A percentile compares a stretch with the other conserved stretches of the same genome.
These are phyloP conservation scores for Cucumis variabilis DNA, from an alignment of 331 rosid genomes.

Conservation along the genomic window DNA sequence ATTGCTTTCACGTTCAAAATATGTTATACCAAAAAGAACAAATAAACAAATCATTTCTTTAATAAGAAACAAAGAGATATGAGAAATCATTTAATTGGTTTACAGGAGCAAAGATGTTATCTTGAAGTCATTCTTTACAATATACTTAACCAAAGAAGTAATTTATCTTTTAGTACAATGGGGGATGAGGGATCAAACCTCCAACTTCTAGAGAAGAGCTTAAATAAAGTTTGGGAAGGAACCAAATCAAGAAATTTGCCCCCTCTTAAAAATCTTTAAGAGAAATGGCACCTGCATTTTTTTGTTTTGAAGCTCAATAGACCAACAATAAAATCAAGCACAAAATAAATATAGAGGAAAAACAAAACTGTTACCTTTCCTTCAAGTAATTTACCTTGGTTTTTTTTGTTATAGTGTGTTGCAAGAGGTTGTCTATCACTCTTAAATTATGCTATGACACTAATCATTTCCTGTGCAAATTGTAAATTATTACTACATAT, in stretches of 20 bases:
- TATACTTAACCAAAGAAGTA: not conserved
- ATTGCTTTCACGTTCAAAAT: not conserved
- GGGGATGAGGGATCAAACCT: too few relatives aligned
- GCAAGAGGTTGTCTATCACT: constrained; percentile 83
- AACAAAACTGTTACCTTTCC: constrained; percentile 69
- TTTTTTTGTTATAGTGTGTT: constrained; percentile 43
- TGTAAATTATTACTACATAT: not conserved
- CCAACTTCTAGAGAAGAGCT: not conserved
- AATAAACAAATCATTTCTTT: not conserved
- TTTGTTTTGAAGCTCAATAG: constrained; percentile 4
- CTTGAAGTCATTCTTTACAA: not conserved
- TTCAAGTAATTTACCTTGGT: constrained; percentile 40
- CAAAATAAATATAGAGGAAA: constrained; percentile 9
- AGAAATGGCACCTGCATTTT: not conserved
- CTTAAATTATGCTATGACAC: constrained; percentile 84
- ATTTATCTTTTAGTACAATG: not conserved
- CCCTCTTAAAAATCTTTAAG: not conserved
- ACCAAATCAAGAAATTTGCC: not conserved
- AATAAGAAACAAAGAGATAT: not conserved
- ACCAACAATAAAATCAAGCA: constrained; percentile 14
- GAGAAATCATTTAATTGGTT: not conserved
- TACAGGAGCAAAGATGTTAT: not conserved
- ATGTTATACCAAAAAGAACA: not conserved
- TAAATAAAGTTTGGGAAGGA: constrained; percentile 2
- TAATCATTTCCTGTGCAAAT: constrained; percentile 64